A percentile compares a stretch with the other conserved stretches of the same genome.
phyloP scores from a whole-genome alignment of 2,329 filamentous ascomycete species.

The Fusarium pseudoanthophilum region DNA sequence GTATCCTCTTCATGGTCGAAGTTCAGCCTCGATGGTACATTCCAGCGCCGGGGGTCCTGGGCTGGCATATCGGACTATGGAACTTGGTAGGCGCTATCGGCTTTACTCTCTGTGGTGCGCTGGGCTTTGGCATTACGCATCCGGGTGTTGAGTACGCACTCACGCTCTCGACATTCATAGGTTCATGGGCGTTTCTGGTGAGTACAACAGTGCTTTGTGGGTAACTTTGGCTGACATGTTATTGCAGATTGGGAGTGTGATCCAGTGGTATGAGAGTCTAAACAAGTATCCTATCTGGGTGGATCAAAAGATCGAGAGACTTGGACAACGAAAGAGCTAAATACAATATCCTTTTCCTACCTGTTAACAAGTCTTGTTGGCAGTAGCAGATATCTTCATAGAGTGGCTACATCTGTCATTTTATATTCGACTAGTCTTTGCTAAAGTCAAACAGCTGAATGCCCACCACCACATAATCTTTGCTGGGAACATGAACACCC shows the following conservation, averaged over 20 bases:
- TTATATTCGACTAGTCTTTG: neutral
- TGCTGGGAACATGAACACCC: neutral
- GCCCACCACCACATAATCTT: neutral
- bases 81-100: conserved; percentile 72
- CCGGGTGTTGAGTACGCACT: conserved; percentile 54
- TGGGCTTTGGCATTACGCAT: conserved; percentile 60
- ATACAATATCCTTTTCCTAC: neutral
- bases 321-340: neutral
- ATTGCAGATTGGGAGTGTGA: conserved; percentile 15
- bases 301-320: neutral
- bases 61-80: conserved; percentile 76
- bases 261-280: neutral
- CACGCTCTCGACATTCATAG: conserved; percentile 61
- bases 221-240: fast-evolving
- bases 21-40: conserved; percentile 72
- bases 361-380: neutral
- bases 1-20: conserved; percentile 72
- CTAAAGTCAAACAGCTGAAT: neutral
- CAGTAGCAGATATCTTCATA: neutral
- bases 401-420: neutral
- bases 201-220: neutral
- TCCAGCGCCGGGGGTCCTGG: conserved; percentile 65
- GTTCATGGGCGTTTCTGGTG: conserved; percentile 60
- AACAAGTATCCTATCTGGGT: neutral
- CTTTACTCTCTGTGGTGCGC: conserved; percentile 69